Percentiles rank a stretch among this genome's conserved stretches.
Evolutionary conservation across 2,329 filamentous ascomycete species (phyloP).

Genomic region (Pyrenophora teres): DNA sequence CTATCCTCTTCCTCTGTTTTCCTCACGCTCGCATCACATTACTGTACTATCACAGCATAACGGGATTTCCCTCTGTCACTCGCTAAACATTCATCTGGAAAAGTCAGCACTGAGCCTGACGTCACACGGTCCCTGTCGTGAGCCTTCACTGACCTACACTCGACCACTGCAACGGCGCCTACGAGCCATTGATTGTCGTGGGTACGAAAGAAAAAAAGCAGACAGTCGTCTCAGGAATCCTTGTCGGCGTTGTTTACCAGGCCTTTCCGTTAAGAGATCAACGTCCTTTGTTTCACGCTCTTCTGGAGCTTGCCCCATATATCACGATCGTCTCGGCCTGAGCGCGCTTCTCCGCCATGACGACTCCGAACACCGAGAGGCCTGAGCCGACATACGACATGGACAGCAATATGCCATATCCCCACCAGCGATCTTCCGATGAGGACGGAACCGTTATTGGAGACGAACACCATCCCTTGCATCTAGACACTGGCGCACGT

Average conservation of each 20-base stretch:
- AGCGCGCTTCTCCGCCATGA: slow-evolving; percentile 33
- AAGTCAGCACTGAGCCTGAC: slow-evolving; percentile 7
- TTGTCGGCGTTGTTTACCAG: background rate
- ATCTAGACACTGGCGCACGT: slow-evolving; percentile 18
- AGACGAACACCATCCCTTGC: slow-evolving; percentile 32
- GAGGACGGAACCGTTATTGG: slow-evolving; percentile 47
- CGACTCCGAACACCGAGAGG: slow-evolving; percentile 42
- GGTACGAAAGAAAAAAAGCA: background rate
- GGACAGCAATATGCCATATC: slow-evolving; percentile 29
- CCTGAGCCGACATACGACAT: slow-evolving; percentile 46
- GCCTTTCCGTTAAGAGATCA: background rate
- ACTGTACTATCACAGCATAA: background rate
- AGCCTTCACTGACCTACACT: background rate
- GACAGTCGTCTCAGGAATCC: slow-evolving; percentile 1
- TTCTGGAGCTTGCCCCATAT: background rate
- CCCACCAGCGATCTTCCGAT: slow-evolving; percentile 44
- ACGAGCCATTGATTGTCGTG: slow-evolving; percentile 8
- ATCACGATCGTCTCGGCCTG: background rate
- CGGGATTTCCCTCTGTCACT: slow-evolving; percentile 1
- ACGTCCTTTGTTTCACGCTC: background rate
- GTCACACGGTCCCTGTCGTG: slow-evolving; percentile 10
- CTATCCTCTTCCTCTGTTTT: background rate
- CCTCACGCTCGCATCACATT: background rate
- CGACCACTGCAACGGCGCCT: slow-evolving; percentile 1
- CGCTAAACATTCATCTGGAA: slow-evolving; percentile 1